Percentiles rank a stretch among this genome's conserved stretches.
These are phyloP conservation scores for Yamagishiella unicocca DNA, from an alignment of 139 green algal species.

Conservation along the genomic window DNA sequence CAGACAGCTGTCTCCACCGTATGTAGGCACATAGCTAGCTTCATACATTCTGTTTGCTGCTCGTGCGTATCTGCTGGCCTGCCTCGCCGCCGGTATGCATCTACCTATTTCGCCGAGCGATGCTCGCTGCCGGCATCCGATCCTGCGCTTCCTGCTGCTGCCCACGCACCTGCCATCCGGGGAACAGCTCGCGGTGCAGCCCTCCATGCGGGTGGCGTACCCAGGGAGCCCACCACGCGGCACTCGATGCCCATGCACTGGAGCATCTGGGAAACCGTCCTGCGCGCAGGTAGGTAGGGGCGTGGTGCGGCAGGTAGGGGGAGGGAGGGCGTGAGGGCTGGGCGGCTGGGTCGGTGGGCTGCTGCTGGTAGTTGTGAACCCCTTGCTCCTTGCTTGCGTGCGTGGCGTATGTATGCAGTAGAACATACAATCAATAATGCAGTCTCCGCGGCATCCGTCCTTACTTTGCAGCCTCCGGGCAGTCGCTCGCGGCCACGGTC, in stretches of 20 bases:
- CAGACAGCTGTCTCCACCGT: background rate
- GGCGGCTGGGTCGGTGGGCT: background rate
- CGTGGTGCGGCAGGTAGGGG: background rate
- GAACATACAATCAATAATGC: background rate
- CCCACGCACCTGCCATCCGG: constrained; percentile 32
- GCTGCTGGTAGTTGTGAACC: background rate
- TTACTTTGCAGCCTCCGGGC: background rate
- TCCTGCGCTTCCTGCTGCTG: background rate
- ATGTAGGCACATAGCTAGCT: background rate
- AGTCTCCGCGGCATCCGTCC: background rate
- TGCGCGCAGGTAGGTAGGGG: background rate
- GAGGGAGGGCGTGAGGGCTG: background rate
- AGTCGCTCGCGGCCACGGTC: constrained; percentile 42
- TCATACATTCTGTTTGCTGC: background rate
- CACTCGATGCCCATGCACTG: constrained; percentile 11
- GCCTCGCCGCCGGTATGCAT: background rate
- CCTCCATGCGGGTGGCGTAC: constrained; percentile 39
- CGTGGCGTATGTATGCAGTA: background rate
- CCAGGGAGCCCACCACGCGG: constrained; percentile 1
- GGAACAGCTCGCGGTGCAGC: constrained; percentile 35
- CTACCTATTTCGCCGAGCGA: background rate
- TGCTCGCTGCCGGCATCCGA: background rate
- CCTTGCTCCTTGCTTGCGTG: background rate
- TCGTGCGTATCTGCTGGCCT: background rate
- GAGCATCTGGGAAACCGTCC: background rate